Evolutionary conservation across 2,329 filamentous ascomycete genomes (phyloP).

Genomic region (Fusarium euwallaceae): DNA sequence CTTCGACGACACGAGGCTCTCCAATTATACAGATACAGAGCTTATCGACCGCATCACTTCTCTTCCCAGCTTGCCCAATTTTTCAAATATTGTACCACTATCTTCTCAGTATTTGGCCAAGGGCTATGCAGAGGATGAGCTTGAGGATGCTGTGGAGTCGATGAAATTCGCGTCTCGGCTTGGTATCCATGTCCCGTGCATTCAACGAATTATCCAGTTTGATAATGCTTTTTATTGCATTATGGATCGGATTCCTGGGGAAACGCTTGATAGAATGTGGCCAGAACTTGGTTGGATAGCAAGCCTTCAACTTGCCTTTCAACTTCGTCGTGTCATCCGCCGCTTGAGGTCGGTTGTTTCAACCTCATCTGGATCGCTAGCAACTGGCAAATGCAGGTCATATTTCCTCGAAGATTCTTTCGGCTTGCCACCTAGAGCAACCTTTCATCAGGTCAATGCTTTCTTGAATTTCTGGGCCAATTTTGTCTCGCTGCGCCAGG

Average conservation of each 20-base stretch:
- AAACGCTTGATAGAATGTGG: slow-evolving; percentile 15
- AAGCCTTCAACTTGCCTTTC: slow-evolving; percentile 25
- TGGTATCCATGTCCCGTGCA: slow-evolving; percentile 15
- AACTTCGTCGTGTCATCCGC: slow-evolving; percentile 22
- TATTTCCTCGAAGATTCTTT: slow-evolving; percentile 24
- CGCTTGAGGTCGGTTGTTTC: slow-evolving; percentile 18
- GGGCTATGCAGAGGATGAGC: slow-evolving; percentile 13
- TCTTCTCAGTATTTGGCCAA: slow-evolving; percentile 31
- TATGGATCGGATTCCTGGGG: slow-evolving; percentile 21
- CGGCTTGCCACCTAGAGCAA: slow-evolving; percentile 20
- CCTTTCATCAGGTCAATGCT: slow-evolving; percentile 8
- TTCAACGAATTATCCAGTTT: slow-evolving; percentile 9
- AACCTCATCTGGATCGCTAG: slow-evolving; percentile 13
- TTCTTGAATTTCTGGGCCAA: slow-evolving; percentile 31
- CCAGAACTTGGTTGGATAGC: slow-evolving; percentile 15
- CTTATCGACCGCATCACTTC: slow-evolving; percentile 14
- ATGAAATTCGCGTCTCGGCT: slow-evolving; percentile 20
- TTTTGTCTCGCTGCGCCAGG: slow-evolving; percentile 14
- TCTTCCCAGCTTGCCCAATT: slow-evolving; percentile 17
- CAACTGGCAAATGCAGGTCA: slow-evolving; percentile 22
- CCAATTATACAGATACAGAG: neutral
- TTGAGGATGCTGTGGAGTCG: slow-evolving; percentile 16
- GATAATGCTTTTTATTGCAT: slow-evolving; percentile 17
- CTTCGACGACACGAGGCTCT: neutral
- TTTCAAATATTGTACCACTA: slow-evolving; percentile 18